A percentile compares a stretch with the other conserved stretches of the same genome.
phyloP scores from a whole-genome alignment of 140 eudicot genomes.

The Cichorium intybus region DNA sequence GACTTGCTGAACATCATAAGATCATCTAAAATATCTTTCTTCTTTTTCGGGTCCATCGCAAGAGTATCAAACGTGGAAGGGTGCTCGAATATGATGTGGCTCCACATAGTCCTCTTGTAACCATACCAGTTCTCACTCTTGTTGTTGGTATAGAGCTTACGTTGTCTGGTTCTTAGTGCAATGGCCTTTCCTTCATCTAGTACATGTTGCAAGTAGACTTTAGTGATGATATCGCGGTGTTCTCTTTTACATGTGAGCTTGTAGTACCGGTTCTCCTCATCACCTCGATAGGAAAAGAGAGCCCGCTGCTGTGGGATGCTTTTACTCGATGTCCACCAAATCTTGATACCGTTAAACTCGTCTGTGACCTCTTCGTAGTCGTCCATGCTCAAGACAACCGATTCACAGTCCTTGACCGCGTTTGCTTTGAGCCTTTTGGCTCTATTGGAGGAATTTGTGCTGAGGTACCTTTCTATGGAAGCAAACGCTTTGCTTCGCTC shows the following conservation, averaged over 20 bases:
- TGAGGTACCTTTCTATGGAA: conserved; percentile 40
- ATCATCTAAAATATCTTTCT: too few species aligned
- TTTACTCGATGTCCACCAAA: conserved; percentile 53
- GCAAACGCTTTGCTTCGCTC: conserved; percentile 33
- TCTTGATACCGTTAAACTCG: too few species aligned
- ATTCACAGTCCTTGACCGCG: conserved; percentile 22
- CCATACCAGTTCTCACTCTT: conserved; percentile 19
- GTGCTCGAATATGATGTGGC: too few species aligned
- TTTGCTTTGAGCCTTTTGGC: conserved; percentile 49
- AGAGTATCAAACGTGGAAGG: too few species aligned
- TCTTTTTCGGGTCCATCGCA: too few species aligned
- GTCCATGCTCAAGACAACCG: conserved; percentile 36
- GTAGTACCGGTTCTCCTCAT: conserved; percentile 42
- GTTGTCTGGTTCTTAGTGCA: conserved; percentile 19
- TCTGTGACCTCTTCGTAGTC: conserved; percentile 59
- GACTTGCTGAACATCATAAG: too few species aligned
- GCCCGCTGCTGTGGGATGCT: conserved; percentile 2
- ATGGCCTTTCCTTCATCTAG: conserved; percentile 48
- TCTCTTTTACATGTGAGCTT: conserved; percentile 34
- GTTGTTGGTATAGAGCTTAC: conserved; percentile 42
- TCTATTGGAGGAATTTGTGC: conserved; percentile 23
- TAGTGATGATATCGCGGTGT: conserved; percentile 34
- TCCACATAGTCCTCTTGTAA: conserved; percentile 12
- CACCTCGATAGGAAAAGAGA: conserved; percentile 20
- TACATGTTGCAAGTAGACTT: conserved; percentile 29